Evolutionary conservation across 495 filamentous ascomycete genomes (phyloP).

Genomic region (Saxophila tyrrhenica): DNA sequence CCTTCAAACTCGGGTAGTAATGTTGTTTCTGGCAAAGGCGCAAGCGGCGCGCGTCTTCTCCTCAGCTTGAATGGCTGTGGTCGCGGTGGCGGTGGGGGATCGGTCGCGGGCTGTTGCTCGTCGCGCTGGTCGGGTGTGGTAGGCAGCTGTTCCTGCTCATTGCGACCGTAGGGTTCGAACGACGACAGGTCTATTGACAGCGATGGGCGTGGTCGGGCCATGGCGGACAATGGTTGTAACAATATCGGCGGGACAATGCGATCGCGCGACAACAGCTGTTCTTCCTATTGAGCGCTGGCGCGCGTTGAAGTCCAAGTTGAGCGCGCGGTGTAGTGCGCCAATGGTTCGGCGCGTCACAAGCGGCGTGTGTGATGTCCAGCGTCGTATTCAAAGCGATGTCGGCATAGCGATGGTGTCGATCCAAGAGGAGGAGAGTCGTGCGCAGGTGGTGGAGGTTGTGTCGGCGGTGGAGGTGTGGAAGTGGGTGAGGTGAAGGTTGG

Average conservation of each 20-base stretch:
- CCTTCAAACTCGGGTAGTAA: constrained; percentile 28
- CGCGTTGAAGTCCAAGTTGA: background rate
- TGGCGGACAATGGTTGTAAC: background rate
- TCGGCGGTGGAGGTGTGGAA: background rate
- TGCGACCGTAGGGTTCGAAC: constrained; percentile 49
- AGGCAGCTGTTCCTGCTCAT: constrained; percentile 39
- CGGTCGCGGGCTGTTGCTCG: constrained; percentile 29
- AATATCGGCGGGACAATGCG: background rate
- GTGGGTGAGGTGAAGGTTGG: no score
- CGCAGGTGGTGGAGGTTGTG: background rate
- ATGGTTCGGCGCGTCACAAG: background rate
- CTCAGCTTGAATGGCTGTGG: constrained; percentile 41
- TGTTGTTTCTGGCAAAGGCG: constrained; percentile 23
- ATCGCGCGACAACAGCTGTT: background rate
- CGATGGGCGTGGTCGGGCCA: constrained; percentile 25
- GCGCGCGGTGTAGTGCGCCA: background rate
- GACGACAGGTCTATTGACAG: constrained; percentile 55
- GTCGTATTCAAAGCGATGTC: background rate
- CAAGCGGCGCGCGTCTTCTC: constrained; percentile 28
- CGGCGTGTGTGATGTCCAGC: background rate
- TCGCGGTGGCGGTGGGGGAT: constrained; percentile 36
- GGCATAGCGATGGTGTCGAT: background rate
- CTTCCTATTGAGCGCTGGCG: background rate
- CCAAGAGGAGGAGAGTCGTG: background rate
- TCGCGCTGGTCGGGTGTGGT: constrained; percentile 47